phyloP scores from a whole-genome alignment of 2,329 filamentous ascomycete genomes.

The Lasiodiplodia citricola region DNA sequence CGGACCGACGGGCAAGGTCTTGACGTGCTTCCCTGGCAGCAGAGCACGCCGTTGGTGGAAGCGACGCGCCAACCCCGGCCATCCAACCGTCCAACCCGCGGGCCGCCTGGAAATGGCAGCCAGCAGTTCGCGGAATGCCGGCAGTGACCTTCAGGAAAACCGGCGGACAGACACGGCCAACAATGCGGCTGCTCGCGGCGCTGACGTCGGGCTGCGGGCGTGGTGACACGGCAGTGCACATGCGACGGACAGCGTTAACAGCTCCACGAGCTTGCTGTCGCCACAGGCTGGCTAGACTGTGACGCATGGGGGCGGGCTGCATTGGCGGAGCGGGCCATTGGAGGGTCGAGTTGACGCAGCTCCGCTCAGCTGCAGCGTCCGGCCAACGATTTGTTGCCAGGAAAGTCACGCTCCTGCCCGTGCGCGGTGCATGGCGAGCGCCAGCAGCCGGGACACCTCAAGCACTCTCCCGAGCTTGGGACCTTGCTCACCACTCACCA shows the following conservation, averaged over 20 bases:
- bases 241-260: neutral
- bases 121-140: neutral
- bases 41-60: neutral
- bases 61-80: neutral
- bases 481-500: constrained; percentile 23
- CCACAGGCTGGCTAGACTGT: neutral
- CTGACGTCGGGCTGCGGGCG: constrained; percentile 5
- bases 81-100: neutral
- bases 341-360: neutral
- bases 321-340: constrained; percentile 18
- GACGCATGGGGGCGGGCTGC: neutral
- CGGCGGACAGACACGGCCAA: neutral
- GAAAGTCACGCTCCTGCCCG: constrained; percentile 25
- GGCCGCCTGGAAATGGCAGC: neutral
- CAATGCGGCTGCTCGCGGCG: constrained; percentile 17
- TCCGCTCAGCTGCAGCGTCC: constrained; percentile 22
- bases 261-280: constrained; percentile 5
- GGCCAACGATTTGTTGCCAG: constrained; percentile 22
- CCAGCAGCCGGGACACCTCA: constrained; percentile 23
- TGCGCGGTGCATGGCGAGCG: constrained; percentile 9
- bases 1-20: neutral
- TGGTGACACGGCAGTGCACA: constrained; percentile 15
- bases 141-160: neutral
- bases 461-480: constrained; percentile 21
- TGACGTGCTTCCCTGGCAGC: constrained; percentile 8